Percentiles rank a stretch among this genome's conserved stretches.
These are phyloP conservation scores for Lentinula detonsa DNA, from an alignment of 768 basidiomycete genomes.

Conservation along the genomic window DNA sequence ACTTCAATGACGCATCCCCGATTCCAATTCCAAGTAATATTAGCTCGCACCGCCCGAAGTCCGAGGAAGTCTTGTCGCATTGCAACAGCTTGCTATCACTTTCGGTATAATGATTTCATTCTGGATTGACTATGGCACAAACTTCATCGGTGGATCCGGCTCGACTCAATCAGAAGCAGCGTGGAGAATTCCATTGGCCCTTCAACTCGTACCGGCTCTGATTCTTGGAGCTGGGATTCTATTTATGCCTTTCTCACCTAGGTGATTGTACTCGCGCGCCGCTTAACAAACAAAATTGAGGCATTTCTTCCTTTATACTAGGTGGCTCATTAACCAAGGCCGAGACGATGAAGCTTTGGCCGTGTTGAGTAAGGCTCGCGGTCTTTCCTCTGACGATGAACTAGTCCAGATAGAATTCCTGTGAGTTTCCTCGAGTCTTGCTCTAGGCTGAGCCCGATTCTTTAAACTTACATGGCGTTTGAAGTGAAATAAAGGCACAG, in stretches of 20 bases:
- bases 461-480: background rate
- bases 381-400: conserved; percentile 49
- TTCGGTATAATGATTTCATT: conserved; percentile 70
- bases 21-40: conserved; percentile 20
- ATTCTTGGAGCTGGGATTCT: conserved; percentile 65
- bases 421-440: conserved; percentile 28
- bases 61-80: conserved; percentile 71
- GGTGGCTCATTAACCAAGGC: conserved; percentile 75
- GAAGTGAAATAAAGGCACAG: conserved; percentile 68
- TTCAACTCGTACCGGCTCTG: conserved; percentile 71
- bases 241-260: conserved; percentile 78
- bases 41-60: conserved; percentile 76
- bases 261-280: conserved; percentile 27
- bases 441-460: background rate
- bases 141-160: conserved; percentile 66
- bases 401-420: conserved; percentile 71
- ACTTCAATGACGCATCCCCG: conserved; percentile 54
- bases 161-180: conserved; percentile 55
- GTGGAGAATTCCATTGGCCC: conserved; percentile 69
- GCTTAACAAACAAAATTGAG: background rate
- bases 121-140: conserved; percentile 49
- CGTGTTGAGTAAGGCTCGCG: conserved; percentile 57
- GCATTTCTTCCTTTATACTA: conserved; percentile 11
- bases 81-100: conserved; percentile 79
- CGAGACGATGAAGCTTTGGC: conserved; percentile 68